These are phyloP conservation scores for Leavenworthia alabamica DNA, from an alignment of 345 rosid species.

Conservation along the genomic window DNA sequence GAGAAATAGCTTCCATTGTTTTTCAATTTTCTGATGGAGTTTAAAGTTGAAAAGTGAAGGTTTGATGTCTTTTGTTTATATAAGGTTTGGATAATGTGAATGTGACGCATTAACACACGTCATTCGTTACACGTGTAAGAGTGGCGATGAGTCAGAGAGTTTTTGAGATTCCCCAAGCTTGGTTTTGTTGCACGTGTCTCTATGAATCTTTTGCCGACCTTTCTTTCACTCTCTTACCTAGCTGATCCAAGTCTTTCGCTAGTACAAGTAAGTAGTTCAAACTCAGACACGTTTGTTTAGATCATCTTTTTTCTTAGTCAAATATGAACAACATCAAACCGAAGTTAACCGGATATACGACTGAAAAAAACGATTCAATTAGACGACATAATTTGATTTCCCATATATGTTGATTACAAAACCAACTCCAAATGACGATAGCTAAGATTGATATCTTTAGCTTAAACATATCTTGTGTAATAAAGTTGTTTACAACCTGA, in stretches of 20 bases:
- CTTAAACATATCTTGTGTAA: background rate
- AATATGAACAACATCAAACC: background rate
- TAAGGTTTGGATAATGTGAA: constrained; percentile 15
- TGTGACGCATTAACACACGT: constrained; percentile 18
- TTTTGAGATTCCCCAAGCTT: constrained; percentile 6
- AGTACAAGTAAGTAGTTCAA: background rate
- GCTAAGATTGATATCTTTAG: background rate
- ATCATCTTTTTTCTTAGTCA: background rate
- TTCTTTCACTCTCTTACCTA: background rate
- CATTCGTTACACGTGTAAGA: constrained; percentile 15
- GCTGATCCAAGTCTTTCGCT: background rate
- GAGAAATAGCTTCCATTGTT: constrained; percentile 23
- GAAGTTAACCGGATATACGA: background rate
- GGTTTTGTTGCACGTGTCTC: constrained; percentile 13
- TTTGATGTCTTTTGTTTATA: constrained; percentile 6
- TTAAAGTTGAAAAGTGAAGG: background rate
- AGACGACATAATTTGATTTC: background rate
- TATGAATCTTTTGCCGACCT: constrained; percentile 16
- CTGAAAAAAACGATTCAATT: background rate
- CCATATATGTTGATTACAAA: background rate
- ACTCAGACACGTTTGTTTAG: constrained; percentile 11
- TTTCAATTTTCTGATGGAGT: background rate
- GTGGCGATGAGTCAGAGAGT: constrained; percentile 18
- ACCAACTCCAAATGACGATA: background rate
- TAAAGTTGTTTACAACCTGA: background rate